Percentiles rank a stretch among this genome's conserved stretches.
Evolutionary conservation across 2,329 filamentous ascomycete genomes (phyloP).

Genomic region (Verticillium isaacii): DNA sequence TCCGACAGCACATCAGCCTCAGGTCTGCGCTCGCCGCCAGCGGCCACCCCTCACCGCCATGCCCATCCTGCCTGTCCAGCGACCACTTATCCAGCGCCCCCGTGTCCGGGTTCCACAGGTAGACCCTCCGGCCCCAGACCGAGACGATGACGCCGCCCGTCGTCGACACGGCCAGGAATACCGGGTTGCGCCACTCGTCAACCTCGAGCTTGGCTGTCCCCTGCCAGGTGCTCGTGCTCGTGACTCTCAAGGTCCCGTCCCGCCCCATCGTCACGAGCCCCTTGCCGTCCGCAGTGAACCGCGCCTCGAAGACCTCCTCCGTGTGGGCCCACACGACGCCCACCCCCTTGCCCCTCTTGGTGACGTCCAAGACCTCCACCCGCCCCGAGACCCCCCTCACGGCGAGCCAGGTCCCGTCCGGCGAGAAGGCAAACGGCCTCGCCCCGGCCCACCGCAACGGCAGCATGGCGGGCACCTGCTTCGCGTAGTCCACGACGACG

Average conservation of each 20-base stretch:
- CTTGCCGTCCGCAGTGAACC: constrained; percentile 6
- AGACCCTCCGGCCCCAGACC: constrained; percentile 9
- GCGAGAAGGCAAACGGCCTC: constrained; percentile 6
- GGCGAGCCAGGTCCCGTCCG: constrained; percentile 4
- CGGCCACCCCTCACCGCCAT: constrained; percentile 8
- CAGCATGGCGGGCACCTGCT: neutral
- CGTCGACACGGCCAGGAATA: constrained; percentile 4
- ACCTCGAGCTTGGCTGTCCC: constrained; percentile 10
- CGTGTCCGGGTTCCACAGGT: constrained; percentile 7
- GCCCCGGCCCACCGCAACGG: neutral
- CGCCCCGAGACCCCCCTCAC: constrained; percentile 6
- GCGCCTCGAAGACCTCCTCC: constrained; percentile 10
- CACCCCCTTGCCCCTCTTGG: constrained; percentile 1
- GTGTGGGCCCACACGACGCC: constrained; percentile 10
- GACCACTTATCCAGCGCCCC: constrained; percentile 8
- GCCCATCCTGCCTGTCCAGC: constrained; percentile 4
- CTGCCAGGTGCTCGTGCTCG: constrained; percentile 2
- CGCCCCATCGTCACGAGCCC: constrained; percentile 6
- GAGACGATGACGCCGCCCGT: neutral
- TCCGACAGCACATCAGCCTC: constrained; percentile 8
- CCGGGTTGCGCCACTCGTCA: constrained; percentile 8
- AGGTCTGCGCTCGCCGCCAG: constrained; percentile 9
- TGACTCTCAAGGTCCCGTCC: constrained; percentile 9
- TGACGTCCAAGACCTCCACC: constrained; percentile 5
- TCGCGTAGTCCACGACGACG: constrained; percentile 2